Evolutionary conservation across 805 yeast genomes (phyloP), one percentile per base, ranked within the genome.

Genomic region (Kurtzmaniella cleridarum): DNA sequence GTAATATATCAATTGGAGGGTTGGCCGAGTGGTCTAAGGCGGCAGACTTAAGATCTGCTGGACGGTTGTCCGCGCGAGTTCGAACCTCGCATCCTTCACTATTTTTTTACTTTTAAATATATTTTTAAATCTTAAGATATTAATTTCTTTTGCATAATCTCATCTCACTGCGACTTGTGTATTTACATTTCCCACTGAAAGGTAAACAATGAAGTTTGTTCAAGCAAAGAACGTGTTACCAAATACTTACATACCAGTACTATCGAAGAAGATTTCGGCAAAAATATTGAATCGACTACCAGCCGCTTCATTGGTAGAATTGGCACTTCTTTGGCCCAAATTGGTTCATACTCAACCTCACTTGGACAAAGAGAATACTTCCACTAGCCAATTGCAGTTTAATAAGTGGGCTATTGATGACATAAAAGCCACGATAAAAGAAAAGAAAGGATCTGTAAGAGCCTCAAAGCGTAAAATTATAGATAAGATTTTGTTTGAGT

Each of bases 21-120:
- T 63, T 66, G 72, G 71, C 72, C 72, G 72, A 66, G 72, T 65
- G 71, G 72, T 65, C 71, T 64, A 66, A 66, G 72, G 72, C 71
- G 72, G 71, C 61, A 60, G 72, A 66, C 72, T 66, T 66, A 66
- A 66, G 72, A 62, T 66, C 72, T 60, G 62, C 59, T 66, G 71
- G 72, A 63, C 68, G 51, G 47, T 45, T 60, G 68, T 64, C 73
- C 72, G 73, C 73, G 73, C 72, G 73, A 66, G 73, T 67, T 67
- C 73, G 73, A 67, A 67, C 69, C 73, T 65, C 73, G 72, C 71
- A 64, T 57, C 71, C 72, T 67, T 66, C 73, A 67, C 44, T 58
- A 60, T 59, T 45, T 55, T 59, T 61, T 58, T 45, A 8, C 5
- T 5, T 20, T 20, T 20, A 8, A n/a, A n/a, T 8, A 20, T 20